phyloP scores from a whole-genome alignment of 2,329 filamentous ascomycete genomes.

The Ophiosphaerella korrae region DNA sequence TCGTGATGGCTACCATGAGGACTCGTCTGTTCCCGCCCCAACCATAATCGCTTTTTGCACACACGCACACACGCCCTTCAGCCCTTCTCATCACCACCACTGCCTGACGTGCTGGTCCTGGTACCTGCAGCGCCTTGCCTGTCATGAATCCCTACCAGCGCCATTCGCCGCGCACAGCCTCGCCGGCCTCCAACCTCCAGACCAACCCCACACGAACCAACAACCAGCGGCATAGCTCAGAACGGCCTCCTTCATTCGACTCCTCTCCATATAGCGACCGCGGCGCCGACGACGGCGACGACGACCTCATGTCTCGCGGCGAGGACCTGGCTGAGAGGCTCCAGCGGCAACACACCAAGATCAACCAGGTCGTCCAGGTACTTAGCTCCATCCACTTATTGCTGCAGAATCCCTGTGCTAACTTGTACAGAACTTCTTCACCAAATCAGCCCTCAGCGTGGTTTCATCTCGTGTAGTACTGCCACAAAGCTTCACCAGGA shows the following conservation, averaged over 20 bases:
- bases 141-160: conserved; percentile 86
- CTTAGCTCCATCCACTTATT: conserved; percentile 19
- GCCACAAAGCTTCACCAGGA: conserved; percentile 60
- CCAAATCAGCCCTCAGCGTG: conserved; percentile 83
- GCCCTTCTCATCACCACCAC: conserved; percentile 10
- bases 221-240: conserved; percentile 71
- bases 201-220: conserved; percentile 73
- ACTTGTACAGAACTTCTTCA: conserved; percentile 78
- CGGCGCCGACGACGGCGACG: conserved; percentile 57
- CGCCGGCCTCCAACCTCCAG: conserved; percentile 72
- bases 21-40: conserved; percentile 41
- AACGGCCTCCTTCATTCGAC: conserved; percentile 59
- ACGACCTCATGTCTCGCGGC: conserved; percentile 47
- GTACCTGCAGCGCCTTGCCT: conserved; percentile 31
- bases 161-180: conserved; percentile 72
- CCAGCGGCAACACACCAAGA: conserved; percentile 58
- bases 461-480: conserved; percentile 79
- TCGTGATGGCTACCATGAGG: conserved; percentile 47
- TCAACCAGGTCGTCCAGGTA: conserved; percentile 94
- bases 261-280: conserved; percentile 56
- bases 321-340: conserved; percentile 38
- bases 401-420: conserved; percentile 16
- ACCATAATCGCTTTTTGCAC: conserved; percentile 27
- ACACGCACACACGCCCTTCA: conserved; percentile 12
- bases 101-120: conserved; percentile 4